Evolutionary conservation across 2,329 filamentous ascomycete genomes (phyloP), one percentile per base, ranked within the genome.

Genomic region (Aspergillus ustus): DNA sequence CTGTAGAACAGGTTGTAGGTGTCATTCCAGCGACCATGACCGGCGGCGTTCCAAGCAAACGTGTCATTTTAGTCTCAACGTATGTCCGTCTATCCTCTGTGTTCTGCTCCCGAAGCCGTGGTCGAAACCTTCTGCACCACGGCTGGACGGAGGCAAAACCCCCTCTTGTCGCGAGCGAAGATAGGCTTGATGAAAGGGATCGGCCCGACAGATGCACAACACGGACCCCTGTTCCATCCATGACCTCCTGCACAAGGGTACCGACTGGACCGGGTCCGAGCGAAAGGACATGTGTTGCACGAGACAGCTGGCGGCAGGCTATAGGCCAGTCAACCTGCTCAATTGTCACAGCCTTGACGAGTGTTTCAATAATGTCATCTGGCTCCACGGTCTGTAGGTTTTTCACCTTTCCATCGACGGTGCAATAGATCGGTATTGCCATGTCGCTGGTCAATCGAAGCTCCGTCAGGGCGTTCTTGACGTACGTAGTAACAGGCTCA

Each of bases 381-480:
- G 49, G 13, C 7, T 28, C 19, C 4, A 22, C 11, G 3, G 15
- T 17, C 13, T 53, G 19, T 37, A 59, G 19, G 29, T 53, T 52
- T 15, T 34, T 13, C 4, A 31, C 22, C 2, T 28, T 28, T 3
- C 55, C 60, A 19, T 52, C 34, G 3, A 34, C 40, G 1, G 29
- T 34, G n/a, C 52, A 51, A 17, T 55, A 62, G 22, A 63, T 20
- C 0, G 60, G 53, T 9, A 61, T 50, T 2, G 63, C 66, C 11
- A 74, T 66, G 52, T 73, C 60, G 1, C 70, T 70, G 15, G 64
- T 72, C 15, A 66, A 31, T 2, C 37, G 49, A 13, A 50, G 28
- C 9, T 22, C 45, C 4, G n/a, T 5, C 69, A 63, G 49, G 68
- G 66, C 6, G 56, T 59, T 17, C 56, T 57, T 20, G 69, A 67